Base-by-base conservation (phyloP, 495 filamentous ascomycete species). In the Penicillium simplicissimum region DNA sequence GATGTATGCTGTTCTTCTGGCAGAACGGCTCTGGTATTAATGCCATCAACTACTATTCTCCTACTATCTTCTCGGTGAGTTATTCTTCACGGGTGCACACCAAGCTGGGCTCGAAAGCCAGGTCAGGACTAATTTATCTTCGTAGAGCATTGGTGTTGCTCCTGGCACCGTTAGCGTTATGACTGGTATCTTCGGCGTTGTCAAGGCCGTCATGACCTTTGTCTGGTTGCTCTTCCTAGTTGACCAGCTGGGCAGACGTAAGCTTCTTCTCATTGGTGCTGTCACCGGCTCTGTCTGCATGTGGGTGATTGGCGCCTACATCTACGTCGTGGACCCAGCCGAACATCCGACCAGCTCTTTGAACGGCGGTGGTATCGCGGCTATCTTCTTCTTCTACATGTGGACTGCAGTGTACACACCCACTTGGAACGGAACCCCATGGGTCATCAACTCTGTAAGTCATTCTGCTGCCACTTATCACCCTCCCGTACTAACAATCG, bases 371-470 rank as follows among this genome's bases (percentile, higher is more conserved):
- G 87, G 87, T 56, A 88, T 88, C 53, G 85, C 85, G 0, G 87
- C 87, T 17, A 82, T 91, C 21, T 85, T 89, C 79, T 89, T 91
- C 79, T 90, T 90, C 78, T 91, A 90, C 67, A 81, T 91, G 10
- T 90, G 87, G 85, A 90, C 88, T 14, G 85, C 87, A 1, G 87
- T 88, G 69, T 91, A 91, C 66, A 88, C 87, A 0, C 85, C 88
- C 0, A 84, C 84, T 1, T 90, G 88, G 88, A 90, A 91, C 68
- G 87, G 87, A 14, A 86, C 84, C 7, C 84, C 85, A 0, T 88
- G 85, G 85, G 83, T 87, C 36, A 71, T 85, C 65, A 86, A 86
- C 73, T 81, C 83, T 19, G 71, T 74, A 65, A 61, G 65, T 59
- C 23, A 3, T 40, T 17, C n/a, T 28, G 21, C 7, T 33, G 19